Base-by-base conservation (phyloP, 2,329 filamentous ascomycete genomes). In the Cryphonectria carpinicola region DNA sequence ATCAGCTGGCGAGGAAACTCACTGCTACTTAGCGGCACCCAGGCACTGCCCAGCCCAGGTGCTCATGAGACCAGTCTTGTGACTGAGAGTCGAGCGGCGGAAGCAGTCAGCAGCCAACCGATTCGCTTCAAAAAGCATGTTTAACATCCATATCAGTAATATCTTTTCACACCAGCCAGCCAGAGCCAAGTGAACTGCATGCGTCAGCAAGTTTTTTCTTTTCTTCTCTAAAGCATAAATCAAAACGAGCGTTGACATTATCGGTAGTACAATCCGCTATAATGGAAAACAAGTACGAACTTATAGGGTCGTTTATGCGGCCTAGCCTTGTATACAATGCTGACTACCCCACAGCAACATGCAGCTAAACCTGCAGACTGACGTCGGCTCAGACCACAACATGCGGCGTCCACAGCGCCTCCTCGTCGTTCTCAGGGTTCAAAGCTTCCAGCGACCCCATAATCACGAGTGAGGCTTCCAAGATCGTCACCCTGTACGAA, bases 331-430 rank as follows among this genome's bases (percentile, higher is more conserved):
- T 41, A 22, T 19, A 49, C 43, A 49, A 49, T 49, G 19, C 43
- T 8, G 17, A 22, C 5, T 49, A 46, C 62, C 6, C 46, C 62
- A 65, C 46, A 17, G 25, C 62, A 65, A 25, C 10, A 46, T 11
- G n/a, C 25, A 65, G 64, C 64, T 65, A 65, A 32, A 14, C 19
- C 43, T 65, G 64, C 64, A 54, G 64, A 11, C 52, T 65, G 64
- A 65, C 64, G 64, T 65, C 64, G 64, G 19, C 35, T 65, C 43
- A 52, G 28, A 65, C n/a, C 64, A 19, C 32, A 32, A 6, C 63
- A 22, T 56, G 52, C 52, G 35, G 54, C 54, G 19, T 25, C 43
- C 62, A 4, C 22, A 22, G 35, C 32, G 17, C 35, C 8, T 65
- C 7, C 14, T 56, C 3, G 3, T n/a, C 22, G 28, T 37, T 17